phyloP scores from a whole-genome alignment of 2,329 filamentous ascomycete species.

The Alternaria gansuensis region DNA sequence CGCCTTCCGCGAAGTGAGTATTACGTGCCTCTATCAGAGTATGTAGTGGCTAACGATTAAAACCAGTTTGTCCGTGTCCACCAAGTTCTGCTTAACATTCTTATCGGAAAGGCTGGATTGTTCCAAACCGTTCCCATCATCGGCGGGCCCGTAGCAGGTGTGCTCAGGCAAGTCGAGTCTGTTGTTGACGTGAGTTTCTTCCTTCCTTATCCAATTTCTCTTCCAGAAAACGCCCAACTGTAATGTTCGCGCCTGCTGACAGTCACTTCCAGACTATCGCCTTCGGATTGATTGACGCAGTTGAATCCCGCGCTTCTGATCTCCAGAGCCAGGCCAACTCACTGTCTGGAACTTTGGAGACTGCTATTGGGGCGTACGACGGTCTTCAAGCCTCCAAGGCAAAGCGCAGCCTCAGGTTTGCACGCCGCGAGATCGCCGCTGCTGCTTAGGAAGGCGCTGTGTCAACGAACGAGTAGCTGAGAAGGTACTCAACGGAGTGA shows the following conservation, averaged over 20 bases:
- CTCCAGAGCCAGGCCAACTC: background rate
- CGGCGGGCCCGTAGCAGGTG: constrained; percentile 23
- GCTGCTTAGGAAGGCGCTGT: background rate
- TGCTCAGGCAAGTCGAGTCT: constrained; percentile 24
- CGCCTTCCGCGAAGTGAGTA: constrained; percentile 27
- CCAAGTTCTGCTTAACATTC: constrained; percentile 28
- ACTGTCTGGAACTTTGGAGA: background rate
- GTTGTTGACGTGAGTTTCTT: constrained; percentile 29
- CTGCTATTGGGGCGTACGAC: background rate
- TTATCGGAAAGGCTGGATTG: constrained; percentile 30
- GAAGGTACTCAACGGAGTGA: background rate
- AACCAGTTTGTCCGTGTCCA: constrained; percentile 30
- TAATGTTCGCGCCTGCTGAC: background rate
- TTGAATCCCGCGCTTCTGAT: constrained; percentile 5
- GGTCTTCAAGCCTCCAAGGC: background rate
- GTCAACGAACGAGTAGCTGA: background rate
- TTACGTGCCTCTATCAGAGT: rapidly evolving
- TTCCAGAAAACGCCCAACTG: background rate
- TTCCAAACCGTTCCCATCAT: constrained; percentile 25
- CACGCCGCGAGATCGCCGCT: background rate
- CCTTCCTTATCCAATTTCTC: background rate
- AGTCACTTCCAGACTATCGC: constrained; percentile 2
- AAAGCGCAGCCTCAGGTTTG: background rate
- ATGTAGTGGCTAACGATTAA: background rate
- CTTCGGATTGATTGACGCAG: background rate